These are phyloP conservation scores for Hyaloscypha hepaticicola DNA, from an alignment of 495 filamentous ascomycete genomes.

Conservation along the genomic window DNA sequence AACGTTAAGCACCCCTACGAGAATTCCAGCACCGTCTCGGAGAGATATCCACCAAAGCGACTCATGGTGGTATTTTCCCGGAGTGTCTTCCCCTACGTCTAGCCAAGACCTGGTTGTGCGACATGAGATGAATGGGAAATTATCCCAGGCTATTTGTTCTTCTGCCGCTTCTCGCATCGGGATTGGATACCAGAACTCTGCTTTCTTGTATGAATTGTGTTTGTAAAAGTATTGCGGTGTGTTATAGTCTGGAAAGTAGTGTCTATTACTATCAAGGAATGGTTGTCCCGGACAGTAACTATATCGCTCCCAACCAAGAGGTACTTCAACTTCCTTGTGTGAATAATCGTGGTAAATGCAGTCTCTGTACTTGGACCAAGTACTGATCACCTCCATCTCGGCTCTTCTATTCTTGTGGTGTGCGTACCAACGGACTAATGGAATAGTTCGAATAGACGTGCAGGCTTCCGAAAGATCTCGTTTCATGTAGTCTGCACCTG, in stretches of 20 bases:
- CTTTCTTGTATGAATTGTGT: background rate
- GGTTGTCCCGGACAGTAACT: background rate
- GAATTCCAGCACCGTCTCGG: background rate
- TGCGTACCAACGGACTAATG: background rate
- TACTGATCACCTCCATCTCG: background rate
- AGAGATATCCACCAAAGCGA: background rate
- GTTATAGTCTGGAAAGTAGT: too few relatives aligned
- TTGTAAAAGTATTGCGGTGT: constrained; percentile 3
- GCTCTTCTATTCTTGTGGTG: too few relatives aligned
- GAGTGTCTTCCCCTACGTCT: background rate
- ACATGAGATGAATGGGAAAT: background rate
- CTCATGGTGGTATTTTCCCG: background rate
- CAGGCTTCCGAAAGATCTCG: background rate
- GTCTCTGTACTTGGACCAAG: background rate
- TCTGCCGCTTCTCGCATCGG: background rate
- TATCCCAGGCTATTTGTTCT: background rate
- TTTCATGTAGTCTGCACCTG: background rate
- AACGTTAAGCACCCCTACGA: background rate
- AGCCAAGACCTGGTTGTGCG: constrained; percentile 2
- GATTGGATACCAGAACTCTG: constrained; percentile 8
- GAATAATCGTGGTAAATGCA: background rate
- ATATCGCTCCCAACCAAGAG: background rate
- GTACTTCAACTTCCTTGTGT: background rate
- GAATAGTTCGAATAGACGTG: background rate
- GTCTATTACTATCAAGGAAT: too few relatives aligned